Base-by-base conservation (phyloP, 1,139 yeast species). In the Blastobotrys proliferans region DNA sequence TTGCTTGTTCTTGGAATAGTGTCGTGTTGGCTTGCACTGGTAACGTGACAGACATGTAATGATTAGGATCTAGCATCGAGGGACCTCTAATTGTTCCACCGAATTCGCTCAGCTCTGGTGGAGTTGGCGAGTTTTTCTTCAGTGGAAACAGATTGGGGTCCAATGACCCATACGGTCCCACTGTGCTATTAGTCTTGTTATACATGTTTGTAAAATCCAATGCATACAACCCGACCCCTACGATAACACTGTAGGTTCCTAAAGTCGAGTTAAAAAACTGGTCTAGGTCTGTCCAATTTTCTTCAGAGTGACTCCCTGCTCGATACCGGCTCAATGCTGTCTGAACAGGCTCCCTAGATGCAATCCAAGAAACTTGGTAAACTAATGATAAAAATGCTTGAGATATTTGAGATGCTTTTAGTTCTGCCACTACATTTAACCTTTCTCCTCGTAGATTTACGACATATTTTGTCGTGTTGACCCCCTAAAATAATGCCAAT, bases 11-110 rank as follows among this genome's bases (percentile, higher is more conserved):
- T 24, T 73, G 66, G 40, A 85, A 68, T 20, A 86, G 81, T 4
- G 95, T 83, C 11, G 82, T 73, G 57, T 84, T 83, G 13, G 87
- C 77, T 56, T 72, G 79, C 1, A 88, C 75, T 0, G 96, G 94
- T 5, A 87, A 54, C 0, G 87, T 78, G 35, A 81, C 56, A 1
- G 85, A 80, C 64, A 79, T 63, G 55, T 72, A 74, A 52, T 69
- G 49, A 10, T 49, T 47, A 25, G 48, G 50, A 20, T 37, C 54
- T 13, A 43, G 69, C 2, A 63, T 33, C 34, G 47, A 51, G 2
- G 66, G 65, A 6, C 65, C 66, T 3, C 57, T 42, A 0, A 59
- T 31, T n/a, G 55, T 35, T 4, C 65, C 66, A 3, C 55, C 57
- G 2, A 39, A 21, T 21, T 48, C 26, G 1, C 46, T 52, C 14